Conservation (phyloP, 202 grass and related monocot genomes). For the Sporobolus alterniflorus region DNA sequence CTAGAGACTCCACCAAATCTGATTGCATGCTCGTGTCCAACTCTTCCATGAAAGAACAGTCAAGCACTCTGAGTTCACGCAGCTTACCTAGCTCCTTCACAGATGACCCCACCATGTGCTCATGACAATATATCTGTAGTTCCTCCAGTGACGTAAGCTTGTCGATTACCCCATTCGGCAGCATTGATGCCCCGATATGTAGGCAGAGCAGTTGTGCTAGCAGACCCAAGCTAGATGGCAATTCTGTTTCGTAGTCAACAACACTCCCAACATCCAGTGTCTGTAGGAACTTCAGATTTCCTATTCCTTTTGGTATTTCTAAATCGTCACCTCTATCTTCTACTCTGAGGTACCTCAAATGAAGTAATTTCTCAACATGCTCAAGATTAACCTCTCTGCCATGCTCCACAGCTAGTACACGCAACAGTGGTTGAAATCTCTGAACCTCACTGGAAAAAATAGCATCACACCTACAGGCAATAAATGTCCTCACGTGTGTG, state of each 20-base stretch:
- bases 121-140: rapidly evolving
- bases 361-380: not conserved
- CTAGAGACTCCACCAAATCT: not conserved
- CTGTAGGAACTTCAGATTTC: not conserved
- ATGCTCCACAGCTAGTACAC: not conserved
- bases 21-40: rapidly evolving
- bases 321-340: rapidly evolving
- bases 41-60: rapidly evolving
- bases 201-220: not conserved
- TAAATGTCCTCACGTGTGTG: not conserved
- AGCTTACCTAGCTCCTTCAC: not conserved
- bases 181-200: not conserved
- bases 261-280: rapidly evolving
- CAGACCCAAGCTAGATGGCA: not conserved
- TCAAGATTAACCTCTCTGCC: not conserved
- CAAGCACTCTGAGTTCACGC: not conserved
- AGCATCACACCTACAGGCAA: not conserved
- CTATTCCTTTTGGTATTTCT: not conserved
- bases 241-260: not conserved
- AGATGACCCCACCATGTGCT: not conserved
- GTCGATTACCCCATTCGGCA: not conserved
- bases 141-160: not conserved
- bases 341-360: constrained; percentile 4
- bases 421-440: not conserved
- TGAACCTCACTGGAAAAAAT: rapidly evolving